Evolutionary conservation across 352 stramenopile genomes (phyloP).

Genomic region (Phytophthora cajani): DNA sequence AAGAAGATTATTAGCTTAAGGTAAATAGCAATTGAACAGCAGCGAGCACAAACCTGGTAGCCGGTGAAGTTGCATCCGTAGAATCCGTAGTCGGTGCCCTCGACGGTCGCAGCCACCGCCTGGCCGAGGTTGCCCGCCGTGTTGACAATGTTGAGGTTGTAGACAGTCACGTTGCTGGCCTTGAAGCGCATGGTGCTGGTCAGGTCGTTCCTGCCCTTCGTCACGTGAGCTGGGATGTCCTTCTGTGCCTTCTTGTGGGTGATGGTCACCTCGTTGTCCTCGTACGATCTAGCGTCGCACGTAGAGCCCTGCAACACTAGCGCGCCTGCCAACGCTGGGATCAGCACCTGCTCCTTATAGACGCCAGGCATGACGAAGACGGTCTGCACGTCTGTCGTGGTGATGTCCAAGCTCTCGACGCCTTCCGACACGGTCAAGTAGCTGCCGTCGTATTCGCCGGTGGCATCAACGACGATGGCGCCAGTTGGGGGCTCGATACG

Average conservation of each 20-base stretch:
- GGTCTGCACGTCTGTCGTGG: slow-evolving; percentile 16
- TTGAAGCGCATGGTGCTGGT: slow-evolving; percentile 25
- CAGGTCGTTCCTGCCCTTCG: slow-evolving; percentile 21
- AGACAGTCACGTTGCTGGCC: slow-evolving; percentile 26
- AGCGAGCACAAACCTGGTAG: slow-evolving; percentile 2
- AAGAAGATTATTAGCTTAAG: too few relatives aligned
- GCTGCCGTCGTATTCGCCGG: slow-evolving; percentile 22
- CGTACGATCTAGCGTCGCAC: slow-evolving; percentile 24
- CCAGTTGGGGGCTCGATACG: slow-evolving; percentile 10
- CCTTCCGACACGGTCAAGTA: slow-evolving; percentile 16
- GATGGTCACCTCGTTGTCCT: slow-evolving; percentile 25
- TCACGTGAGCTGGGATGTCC: slow-evolving; percentile 16
- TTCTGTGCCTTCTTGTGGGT: slow-evolving; percentile 19
- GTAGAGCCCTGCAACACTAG: slow-evolving; percentile 24
- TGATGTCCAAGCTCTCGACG: slow-evolving; percentile 5
- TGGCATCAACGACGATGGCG: slow-evolving; percentile 24
- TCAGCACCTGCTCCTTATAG: slow-evolving; percentile 24
- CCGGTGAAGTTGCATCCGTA: slow-evolving; percentile 28
- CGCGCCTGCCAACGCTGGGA: slow-evolving; percentile 9
- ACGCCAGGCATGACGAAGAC: slow-evolving; percentile 26
- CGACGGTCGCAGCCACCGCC: slow-evolving; percentile 19
- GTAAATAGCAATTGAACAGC: too few relatives aligned
- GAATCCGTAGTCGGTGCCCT: slow-evolving; percentile 19
- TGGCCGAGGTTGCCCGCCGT: slow-evolving; percentile 25
- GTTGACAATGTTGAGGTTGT: slow-evolving; percentile 34